Base-by-base conservation (phyloP, 495 filamentous ascomycete genomes). In the Talaromyces thailandensis region DNA sequence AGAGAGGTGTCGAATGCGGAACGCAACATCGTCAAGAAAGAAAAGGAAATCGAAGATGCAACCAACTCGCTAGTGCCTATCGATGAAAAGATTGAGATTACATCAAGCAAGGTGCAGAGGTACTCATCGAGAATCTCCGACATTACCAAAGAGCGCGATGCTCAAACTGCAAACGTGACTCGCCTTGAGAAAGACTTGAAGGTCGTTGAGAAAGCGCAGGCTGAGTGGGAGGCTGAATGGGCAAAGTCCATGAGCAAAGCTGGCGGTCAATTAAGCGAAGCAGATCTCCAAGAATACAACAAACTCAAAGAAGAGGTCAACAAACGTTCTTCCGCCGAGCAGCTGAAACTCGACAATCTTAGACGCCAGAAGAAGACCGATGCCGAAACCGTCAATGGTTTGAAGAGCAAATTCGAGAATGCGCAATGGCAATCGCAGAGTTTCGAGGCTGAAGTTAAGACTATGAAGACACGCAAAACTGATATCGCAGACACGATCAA, bases 1-100 rank as follows among this genome's bases (percentile, higher is more conserved):
- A 84, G 86, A 43, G 89, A 94, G 61, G 91, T 96, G 12, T 80
- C 77, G 62, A 95, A 91, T 68, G 82, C 87, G 50, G 93, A 98
- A 73, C 86, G 87, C 66, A 82, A 78, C 31, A 96, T 98, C 71
- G 88, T 88, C 67, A 80, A 77, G 51, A 93, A 92, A 70, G 90
- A 96, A 73, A 95, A 88, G 73, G 92, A 91, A 50, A 86, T 96
- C 21, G 90, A 97, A 64, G 87, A 91, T 32, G 86, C 88, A 64
- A 86, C 94, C 68, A 96, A 91, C 71, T 85, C 81, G 12, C 79
- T 98, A 16, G 86, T 98, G 6, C 94, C 94, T 0, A 85, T 96
- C 60, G 88, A 95, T 48, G 93, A 96, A 73, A 98, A 98, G 76
- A 87, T 98, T 56, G 81, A 86, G n/a, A 87, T 94, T 61, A 90